A percentile compares a stretch with the other conserved stretches of the same genome.
phyloP scores from a whole-genome alignment of 1,284 basidiomycete species.

The Lentinus polychrous region DNA sequence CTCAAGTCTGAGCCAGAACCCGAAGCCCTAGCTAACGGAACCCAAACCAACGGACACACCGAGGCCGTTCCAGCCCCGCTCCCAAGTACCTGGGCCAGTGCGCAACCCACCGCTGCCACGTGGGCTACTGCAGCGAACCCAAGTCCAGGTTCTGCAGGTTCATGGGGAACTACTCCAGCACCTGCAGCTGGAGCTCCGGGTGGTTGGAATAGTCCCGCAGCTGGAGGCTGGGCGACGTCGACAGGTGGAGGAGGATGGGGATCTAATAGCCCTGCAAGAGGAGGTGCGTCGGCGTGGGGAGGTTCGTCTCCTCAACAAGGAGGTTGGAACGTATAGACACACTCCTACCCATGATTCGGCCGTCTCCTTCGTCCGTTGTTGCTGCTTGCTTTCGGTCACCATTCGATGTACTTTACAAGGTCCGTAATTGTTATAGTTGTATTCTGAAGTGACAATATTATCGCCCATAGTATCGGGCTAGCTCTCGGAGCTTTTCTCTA shows the following conservation, averaged over 20 bases:
- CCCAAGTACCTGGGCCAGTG: constrained; percentile 3
- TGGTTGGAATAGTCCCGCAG: constrained; percentile 18
- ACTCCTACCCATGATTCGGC: constrained; percentile 1
- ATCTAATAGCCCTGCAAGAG: constrained; percentile 15
- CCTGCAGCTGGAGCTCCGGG: constrained; percentile 15
- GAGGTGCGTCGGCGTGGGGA: constrained; percentile 20
- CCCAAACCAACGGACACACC: constrained; percentile 15
- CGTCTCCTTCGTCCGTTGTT: constrained; percentile 1
- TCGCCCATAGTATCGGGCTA: too few species aligned
- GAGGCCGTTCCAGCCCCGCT: constrained; percentile 2
- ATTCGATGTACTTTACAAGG: constrained; percentile 4
- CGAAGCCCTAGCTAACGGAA: constrained; percentile 13
- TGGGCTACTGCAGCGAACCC: constrained; percentile 13
- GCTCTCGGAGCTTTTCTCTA: too few species aligned
- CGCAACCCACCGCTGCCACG: not conserved
- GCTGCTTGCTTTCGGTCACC: not conserved
- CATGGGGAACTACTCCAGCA: constrained; percentile 25
- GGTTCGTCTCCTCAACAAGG: constrained; percentile 16
- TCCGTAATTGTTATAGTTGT: not conserved
- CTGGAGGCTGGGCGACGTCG: constrained; percentile 14
- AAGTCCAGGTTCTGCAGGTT: constrained; percentile 23
- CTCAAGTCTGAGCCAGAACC: constrained; percentile 59
- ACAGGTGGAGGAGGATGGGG: constrained; percentile 18
- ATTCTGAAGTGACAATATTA: not conserved
- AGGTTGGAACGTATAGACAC: constrained; percentile 27